phyloP scores from a whole-genome alignment of 768 basidiomycete genomes.

The Suillus brevipes region DNA sequence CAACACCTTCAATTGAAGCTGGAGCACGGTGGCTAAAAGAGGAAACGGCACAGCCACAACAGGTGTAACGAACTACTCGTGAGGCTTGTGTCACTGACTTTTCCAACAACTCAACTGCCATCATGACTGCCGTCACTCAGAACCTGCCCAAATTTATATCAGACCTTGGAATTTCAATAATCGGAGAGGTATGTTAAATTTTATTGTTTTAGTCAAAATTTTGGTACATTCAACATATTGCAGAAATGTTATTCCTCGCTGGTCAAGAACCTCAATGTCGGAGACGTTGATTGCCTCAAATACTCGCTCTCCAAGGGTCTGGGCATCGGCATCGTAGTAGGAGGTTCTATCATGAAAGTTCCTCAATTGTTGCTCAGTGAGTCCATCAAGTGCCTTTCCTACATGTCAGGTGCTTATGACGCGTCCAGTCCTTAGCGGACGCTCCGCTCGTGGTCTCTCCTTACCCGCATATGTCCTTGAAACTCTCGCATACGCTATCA shows the following conservation, averaged over 20 bases:
- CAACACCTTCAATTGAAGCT: too few relatives aligned
- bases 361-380: conserved; percentile 87
- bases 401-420: conserved; percentile 8
- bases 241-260: conserved; percentile 91
- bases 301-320: conserved; percentile 90
- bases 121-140: conserved; percentile 76
- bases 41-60: conserved; percentile 27
- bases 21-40: not conserved
- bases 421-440: conserved; percentile 60
- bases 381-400: conserved; percentile 23
- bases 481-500: conserved; percentile 88
- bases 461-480: conserved; percentile 87
- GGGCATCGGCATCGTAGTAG: conserved; percentile 89
- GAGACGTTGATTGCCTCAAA: conserved; percentile 82
- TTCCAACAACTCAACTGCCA: conserved; percentile 15
- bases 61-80: not conserved
- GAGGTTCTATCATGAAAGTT: conserved; percentile 93
- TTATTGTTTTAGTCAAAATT: too few relatives aligned
- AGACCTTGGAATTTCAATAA: conserved; percentile 76
- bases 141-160: conserved; percentile 85
- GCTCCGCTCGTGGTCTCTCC: conserved; percentile 85
- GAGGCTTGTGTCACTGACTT: not conserved
- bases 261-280: conserved; percentile 80
- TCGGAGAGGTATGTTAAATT: conserved; percentile 64
- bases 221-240: conserved; percentile 3